These are phyloP conservation scores for Ceratocystis papillata DNA, from an alignment of 2,329 filamentous ascomycete genomes.

Conservation along the genomic window DNA sequence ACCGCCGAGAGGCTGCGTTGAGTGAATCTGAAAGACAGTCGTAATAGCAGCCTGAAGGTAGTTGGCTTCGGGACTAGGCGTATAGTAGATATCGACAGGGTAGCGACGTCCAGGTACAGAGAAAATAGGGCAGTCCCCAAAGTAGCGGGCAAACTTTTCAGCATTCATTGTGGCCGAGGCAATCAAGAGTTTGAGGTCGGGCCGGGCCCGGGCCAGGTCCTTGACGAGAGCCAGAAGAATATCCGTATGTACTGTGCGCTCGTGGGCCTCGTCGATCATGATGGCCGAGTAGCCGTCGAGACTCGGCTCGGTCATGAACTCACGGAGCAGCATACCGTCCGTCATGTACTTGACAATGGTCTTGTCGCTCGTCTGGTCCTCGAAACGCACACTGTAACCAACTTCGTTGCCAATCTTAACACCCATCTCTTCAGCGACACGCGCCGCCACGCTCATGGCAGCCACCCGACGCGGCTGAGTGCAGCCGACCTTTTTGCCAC, in stretches of 20 bases:
- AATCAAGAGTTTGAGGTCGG: conserved; percentile 81
- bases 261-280: conserved; percentile 97
- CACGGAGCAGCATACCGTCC: conserved; percentile 84
- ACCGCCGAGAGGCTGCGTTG: conserved; percentile 61
- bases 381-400: conserved; percentile 89
- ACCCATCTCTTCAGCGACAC: conserved; percentile 89
- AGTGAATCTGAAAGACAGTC: conserved; percentile 90
- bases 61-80: conserved; percentile 81
- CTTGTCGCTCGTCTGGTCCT: conserved; percentile 83
- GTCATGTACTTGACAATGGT: conserved; percentile 94
- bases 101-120: conserved; percentile 84
- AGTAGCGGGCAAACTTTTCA: conserved; percentile 81
- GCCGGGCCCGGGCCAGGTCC: conserved; percentile 70
- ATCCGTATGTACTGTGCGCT: conserved; percentile 82
- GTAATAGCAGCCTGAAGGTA: conserved; percentile 86
- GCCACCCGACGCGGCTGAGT: conserved; percentile 93
- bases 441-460: conserved; percentile 92
- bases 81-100: conserved; percentile 86
- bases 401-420: conserved; percentile 85
- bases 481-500: conserved; percentile 75
- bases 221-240: conserved; percentile 81
- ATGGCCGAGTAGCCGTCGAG: conserved; percentile 71
- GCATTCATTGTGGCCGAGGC: conserved; percentile 93
- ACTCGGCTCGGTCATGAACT: conserved; percentile 81
- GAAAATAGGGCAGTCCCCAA: conserved; percentile 86